phyloP scores from a whole-genome alignment of 2,329 filamentous ascomycete genomes.

The Ophiocordyceps camponoti-saundersi region DNA sequence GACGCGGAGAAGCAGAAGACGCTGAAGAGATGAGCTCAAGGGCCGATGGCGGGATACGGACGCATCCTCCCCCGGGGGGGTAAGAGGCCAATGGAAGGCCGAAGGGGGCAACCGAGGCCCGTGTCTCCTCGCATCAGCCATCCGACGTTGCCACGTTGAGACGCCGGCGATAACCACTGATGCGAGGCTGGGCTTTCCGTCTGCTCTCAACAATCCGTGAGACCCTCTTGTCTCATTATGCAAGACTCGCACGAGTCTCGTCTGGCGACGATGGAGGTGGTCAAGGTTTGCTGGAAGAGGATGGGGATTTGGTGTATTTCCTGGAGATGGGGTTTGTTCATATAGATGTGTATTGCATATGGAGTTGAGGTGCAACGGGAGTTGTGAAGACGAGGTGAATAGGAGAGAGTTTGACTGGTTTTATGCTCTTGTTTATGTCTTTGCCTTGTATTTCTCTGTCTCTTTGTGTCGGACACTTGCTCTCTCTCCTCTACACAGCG shows the following conservation, averaged over 20 bases:
- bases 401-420: no score
- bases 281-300: neutral
- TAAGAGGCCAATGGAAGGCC: neutral
- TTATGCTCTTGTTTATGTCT: no score
- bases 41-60: no score
- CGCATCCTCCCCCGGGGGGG: neutral
- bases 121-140: neutral
- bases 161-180: neutral
- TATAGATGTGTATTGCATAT: no score
- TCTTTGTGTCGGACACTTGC: no score
- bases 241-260: neutral
- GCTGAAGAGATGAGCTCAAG: slow-evolving; percentile 32
- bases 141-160: neutral
- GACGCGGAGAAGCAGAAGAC: slow-evolving; percentile 87
- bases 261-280: neutral
- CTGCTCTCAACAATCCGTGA: neutral
- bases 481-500: no score
- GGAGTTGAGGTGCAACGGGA: no score
- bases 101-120: neutral
- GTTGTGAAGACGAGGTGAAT: no score
- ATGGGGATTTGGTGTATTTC: no score
- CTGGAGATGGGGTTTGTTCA: no score
- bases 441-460: no score
- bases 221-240: neutral
- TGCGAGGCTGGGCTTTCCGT: no score